A percentile compares a stretch with the other conserved stretches of the same genome.
These are phyloP conservation scores for Elongisporangium anandrum DNA, from an alignment of 352 stramenopile species.

Conservation along the genomic window DNA sequence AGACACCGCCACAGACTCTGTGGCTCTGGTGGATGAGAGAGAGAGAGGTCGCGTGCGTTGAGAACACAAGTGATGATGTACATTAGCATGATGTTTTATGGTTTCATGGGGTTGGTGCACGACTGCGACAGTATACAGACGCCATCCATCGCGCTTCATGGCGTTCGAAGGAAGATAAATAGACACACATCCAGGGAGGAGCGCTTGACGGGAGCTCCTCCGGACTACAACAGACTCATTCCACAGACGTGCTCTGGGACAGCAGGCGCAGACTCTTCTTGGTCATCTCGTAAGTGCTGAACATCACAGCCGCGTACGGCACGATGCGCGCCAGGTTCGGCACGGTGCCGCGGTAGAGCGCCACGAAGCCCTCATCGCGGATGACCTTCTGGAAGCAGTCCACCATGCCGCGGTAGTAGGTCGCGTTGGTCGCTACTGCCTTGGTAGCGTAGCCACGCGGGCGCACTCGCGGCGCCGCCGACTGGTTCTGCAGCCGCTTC, in stretches of 20 bases:
- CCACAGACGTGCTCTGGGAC: constrained; percentile 6
- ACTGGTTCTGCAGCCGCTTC: constrained; percentile 71
- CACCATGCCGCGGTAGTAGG: constrained; percentile 63
- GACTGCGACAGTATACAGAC: neutral
- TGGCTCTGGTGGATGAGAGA: too few relatives aligned
- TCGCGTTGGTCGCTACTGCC: constrained; percentile 9
- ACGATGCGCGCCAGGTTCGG: constrained; percentile 77
- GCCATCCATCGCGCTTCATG: neutral
- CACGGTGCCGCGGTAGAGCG: constrained; percentile 73
- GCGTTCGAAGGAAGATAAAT: neutral
- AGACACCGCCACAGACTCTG: too few relatives aligned
- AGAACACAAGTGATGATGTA: too few relatives aligned
- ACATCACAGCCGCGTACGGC: constrained; percentile 81
- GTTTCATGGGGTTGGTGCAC: neutral
- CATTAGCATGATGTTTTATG: neutral
- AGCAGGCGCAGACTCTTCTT: constrained; percentile 60
- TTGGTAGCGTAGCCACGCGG: constrained; percentile 11
- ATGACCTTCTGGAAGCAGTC: constrained; percentile 76
- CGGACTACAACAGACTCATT: neutral
- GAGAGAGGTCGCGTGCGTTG: too few relatives aligned
- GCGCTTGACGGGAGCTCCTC: neutral
- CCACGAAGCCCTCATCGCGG: constrained; percentile 56
- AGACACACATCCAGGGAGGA: neutral
- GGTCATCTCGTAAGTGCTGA: constrained; percentile 77
- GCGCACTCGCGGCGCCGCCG: constrained; percentile 16